Evolutionary conservation across 305 asterid species (phyloP).

Genomic region (Ruellia speciosa): DNA sequence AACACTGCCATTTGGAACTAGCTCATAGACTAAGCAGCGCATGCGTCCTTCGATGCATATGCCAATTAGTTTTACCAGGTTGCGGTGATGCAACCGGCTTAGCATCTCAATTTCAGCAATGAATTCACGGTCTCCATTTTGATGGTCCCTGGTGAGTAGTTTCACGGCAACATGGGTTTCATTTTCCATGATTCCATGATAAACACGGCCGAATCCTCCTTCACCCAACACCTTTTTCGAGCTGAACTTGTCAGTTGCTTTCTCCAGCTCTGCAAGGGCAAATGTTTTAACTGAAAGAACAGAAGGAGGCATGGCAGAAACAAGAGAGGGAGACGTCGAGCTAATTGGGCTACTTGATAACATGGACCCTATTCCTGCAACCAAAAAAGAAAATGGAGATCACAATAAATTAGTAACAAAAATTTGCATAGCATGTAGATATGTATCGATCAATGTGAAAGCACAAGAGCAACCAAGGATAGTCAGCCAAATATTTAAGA

Average conservation of each 20-base stretch:
- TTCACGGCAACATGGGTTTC: slow-evolving; percentile 63
- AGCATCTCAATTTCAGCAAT: slow-evolving; percentile 83
- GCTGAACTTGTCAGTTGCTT: slow-evolving; percentile 65
- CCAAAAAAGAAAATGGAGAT: neutral
- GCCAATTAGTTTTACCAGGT: slow-evolving; percentile 71
- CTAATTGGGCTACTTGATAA: slow-evolving; percentile 57
- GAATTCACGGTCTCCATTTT: slow-evolving; percentile 71
- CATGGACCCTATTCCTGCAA: slow-evolving; percentile 54
- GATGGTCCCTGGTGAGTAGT: slow-evolving; percentile 52
- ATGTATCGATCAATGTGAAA: neutral
- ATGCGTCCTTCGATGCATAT: slow-evolving; percentile 55
- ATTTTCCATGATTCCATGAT: slow-evolving; percentile 60
- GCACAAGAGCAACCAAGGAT: neutral
- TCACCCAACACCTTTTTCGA: slow-evolving; percentile 54
- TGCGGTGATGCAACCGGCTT: slow-evolving; percentile 74
- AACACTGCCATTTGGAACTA: slow-evolving; percentile 67
- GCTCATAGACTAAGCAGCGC: slow-evolving; percentile 71
- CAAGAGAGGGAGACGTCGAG: slow-evolving; percentile 50
- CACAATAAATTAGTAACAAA: neutral
- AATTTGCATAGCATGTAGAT: neutral
- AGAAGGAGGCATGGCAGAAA: slow-evolving; percentile 59
- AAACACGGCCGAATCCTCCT: slow-evolving; percentile 85
- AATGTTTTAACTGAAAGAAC: slow-evolving; percentile 68
- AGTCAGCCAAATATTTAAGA: neutral
- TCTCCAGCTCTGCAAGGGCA: slow-evolving; percentile 56